phyloP scores from a whole-genome alignment of 2,329 filamentous ascomycete genomes.

The Xylaria sp. region DNA sequence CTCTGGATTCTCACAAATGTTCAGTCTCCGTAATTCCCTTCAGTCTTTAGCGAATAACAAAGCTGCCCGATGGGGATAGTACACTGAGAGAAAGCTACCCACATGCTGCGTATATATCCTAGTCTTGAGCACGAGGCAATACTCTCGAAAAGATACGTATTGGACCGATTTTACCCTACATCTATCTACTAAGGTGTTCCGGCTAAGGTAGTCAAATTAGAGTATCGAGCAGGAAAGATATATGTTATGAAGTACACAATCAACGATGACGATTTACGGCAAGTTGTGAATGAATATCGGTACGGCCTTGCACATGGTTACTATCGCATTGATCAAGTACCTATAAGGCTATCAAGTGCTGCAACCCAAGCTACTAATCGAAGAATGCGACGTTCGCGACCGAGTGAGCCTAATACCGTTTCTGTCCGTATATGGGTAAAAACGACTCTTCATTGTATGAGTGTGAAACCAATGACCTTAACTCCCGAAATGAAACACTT shows the following conservation, averaged over 20 bases:
- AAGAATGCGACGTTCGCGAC: constrained; percentile 30
- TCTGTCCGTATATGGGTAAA: constrained; percentile 25
- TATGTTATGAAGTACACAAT: neutral
- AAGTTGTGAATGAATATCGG: neutral
- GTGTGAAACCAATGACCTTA: constrained; percentile 36
- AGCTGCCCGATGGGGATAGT: neutral
- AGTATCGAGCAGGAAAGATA: neutral
- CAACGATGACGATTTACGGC: neutral
- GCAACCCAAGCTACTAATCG: constrained; percentile 30
- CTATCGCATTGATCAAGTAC: constrained; percentile 31
- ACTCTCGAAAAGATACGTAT: neutral
- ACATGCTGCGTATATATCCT: no score
- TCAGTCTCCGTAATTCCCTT: neutral
- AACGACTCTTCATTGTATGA: constrained; percentile 27
- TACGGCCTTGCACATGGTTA: constrained; percentile 14
- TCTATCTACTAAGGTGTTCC: neutral
- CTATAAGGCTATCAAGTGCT: constrained; percentile 32
- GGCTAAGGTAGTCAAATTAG: neutral
- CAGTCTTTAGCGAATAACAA: neutral
- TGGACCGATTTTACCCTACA: neutral
- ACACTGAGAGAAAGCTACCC: neutral
- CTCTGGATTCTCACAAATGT: no score
- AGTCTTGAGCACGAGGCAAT: neutral
- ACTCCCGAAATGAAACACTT: constrained; percentile 39
- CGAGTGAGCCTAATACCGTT: constrained; percentile 34